Base-by-base conservation (phyloP, 2,329 filamentous ascomycete genomes). In the Cadophora luteo-olivacea region DNA sequence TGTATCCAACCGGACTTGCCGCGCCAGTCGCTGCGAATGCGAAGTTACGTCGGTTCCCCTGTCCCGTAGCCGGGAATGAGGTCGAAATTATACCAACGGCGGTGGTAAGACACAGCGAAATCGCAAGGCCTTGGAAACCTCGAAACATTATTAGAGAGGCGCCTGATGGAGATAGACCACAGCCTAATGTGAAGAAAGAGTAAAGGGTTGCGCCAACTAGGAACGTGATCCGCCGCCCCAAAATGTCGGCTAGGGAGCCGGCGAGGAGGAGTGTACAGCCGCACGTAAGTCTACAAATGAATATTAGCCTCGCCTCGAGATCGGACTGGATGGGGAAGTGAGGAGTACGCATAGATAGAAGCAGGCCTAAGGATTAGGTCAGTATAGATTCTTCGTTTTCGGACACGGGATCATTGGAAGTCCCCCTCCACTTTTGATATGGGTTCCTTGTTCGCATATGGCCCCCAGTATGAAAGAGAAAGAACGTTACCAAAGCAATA, bases 401-500 rank as follows among this genome's bases (percentile, higher is more conserved):
- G 36, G 9, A 38, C 8, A 8, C 8, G 3, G 9, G 9, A 38
- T 38, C 36, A 5, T 29, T 29, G 29, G 29, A 29, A 29, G 29
- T 29, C 29, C 29, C 5, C 29, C 29, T 5, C 29, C 29, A 29
- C 5, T 29, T 29, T 29, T 29, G 29, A 29, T 29, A 3, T 29
- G 29, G 29, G 5, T 38, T 38, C 9, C 36, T 38, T 38, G 29
- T 3, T 38, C 36, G 36, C 8, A 14, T 2, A 38, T 38, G 36
- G 14, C 14, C 36, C 36, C 9, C 8, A 2, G 14, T 4, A 38
- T 9, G 3, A 11, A 38, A 38, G 36, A 38, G 14, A 7, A 51
- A 51, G n/a, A 51, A 51, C 9, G n/a, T 22, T 51, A 51, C 48
- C 48, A 51, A 51, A 51, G 48, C n/a, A 51, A 24, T 22, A 51